These are phyloP conservation scores for Vitellaria paradoxa DNA, from an alignment of 179 eudicot genomes.

Conservation along the genomic window DNA sequence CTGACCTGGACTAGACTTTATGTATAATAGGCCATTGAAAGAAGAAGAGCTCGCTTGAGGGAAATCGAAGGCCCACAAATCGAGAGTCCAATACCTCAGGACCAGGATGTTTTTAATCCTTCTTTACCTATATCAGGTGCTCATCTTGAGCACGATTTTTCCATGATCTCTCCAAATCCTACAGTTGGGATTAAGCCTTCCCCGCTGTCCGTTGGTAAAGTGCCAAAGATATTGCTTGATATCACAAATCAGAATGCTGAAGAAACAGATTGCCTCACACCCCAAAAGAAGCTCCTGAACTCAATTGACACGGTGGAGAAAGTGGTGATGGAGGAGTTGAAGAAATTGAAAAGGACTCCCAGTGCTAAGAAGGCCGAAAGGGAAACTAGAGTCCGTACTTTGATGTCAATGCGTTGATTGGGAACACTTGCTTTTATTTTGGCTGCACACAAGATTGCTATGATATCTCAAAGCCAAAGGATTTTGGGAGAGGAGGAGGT, in stretches of 20 bases:
- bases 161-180: constrained; percentile 45
- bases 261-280: constrained; percentile 44
- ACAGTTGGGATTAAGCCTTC: constrained; percentile 25
- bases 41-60: constrained; percentile 59
- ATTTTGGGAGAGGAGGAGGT: constrained; percentile 1
- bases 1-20: constrained; percentile 8
- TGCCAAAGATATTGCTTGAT: constrained; percentile 39
- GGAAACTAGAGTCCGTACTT: constrained; percentile 50
- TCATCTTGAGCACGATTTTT: constrained; percentile 43
- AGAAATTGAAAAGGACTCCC: constrained; percentile 54
- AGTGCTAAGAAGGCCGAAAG: constrained; percentile 70
- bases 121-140: constrained; percentile 31
- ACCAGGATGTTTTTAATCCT: constrained; percentile 14
- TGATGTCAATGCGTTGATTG: constrained; percentile 79
- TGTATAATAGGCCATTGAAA: constrained; percentile 55
- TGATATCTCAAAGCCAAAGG: constrained; percentile 16
- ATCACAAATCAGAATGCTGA: constrained; percentile 28
- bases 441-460: constrained; percentile 34
- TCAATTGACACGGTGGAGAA: constrained; percentile 79
- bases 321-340: constrained; percentile 56
- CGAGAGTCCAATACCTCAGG: constrained; percentile 31
- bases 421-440: not conserved
- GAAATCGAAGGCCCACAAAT: constrained; percentile 29
- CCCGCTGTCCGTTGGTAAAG: constrained; percentile 36
- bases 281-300: constrained; percentile 65